Conservation (phyloP, 1,139 yeast species). For the Ogataea hybrid region DNA sequence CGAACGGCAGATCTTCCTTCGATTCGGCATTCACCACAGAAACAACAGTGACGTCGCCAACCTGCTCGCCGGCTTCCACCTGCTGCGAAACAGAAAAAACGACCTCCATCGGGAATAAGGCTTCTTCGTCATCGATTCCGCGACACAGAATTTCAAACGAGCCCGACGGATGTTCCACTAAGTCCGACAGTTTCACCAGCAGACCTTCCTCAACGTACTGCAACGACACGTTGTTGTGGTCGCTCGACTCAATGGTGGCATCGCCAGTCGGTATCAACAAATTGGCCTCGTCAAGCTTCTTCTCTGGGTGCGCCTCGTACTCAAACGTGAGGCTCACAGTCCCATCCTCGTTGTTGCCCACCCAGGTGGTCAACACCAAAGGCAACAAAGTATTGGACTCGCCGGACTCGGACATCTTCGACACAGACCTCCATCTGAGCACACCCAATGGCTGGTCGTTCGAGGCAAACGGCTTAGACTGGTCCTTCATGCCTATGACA, state of each 20-base stretch:
- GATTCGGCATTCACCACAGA: constrained; percentile 24
- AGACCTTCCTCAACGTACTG: constrained; percentile 61
- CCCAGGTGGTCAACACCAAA: constrained; percentile 82
- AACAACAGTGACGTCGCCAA: constrained; percentile 26
- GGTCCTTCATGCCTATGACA: constrained; percentile 72
- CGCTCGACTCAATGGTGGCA: constrained; percentile 52
- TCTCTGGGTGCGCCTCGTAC: constrained; percentile 63
- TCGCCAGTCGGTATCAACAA: constrained; percentile 67
- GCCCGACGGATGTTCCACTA: constrained; percentile 56
- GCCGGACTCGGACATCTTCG: constrained; percentile 45
- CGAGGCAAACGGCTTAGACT: constrained; percentile 78
- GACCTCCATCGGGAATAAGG: constrained; percentile 84
- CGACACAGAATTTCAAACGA: constrained; percentile 79
- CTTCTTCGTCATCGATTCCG: constrained; percentile 69
- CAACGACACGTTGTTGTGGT: constrained; percentile 47
- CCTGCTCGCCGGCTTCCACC: constrained; percentile 28
- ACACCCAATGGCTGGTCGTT: constrained; percentile 90
- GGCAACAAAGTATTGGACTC: constrained; percentile 61
- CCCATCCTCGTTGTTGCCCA: constrained; percentile 52
- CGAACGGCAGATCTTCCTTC: constrained; percentile 64
- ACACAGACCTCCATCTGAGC: constrained; percentile 81
- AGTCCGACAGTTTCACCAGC: constrained; percentile 49
- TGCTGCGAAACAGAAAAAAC: constrained; percentile 39
- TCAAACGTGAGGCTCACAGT: constrained; percentile 79
- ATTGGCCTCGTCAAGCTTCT: constrained; percentile 53